A percentile compares a stretch with the other conserved stretches of the same genome.
Evolutionary conservation across 148 eudicot species (phyloP).

Genomic region (Pharnaceum exiguum): DNA sequence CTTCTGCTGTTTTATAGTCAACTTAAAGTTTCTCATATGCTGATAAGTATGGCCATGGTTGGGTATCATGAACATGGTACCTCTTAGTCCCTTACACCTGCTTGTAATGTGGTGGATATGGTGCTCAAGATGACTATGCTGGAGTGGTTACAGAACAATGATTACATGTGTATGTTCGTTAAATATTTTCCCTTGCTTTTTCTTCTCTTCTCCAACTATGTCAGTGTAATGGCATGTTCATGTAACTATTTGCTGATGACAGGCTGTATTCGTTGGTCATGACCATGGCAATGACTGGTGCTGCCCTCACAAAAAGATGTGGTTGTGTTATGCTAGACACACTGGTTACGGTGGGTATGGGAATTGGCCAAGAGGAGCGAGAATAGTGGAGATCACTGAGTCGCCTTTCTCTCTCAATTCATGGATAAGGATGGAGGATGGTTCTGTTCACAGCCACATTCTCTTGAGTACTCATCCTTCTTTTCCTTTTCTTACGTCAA

Average conservation of each 20-base stretch:
- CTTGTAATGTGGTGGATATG: too few species aligned
- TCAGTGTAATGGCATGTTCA: background rate
- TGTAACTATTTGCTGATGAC: slow-evolving; percentile 15
- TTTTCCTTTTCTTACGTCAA: background rate
- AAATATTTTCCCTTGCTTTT: too few species aligned
- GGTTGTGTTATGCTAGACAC: slow-evolving; percentile 84
- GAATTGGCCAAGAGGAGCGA: slow-evolving; percentile 74
- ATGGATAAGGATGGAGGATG: slow-evolving; percentile 87
- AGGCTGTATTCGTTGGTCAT: slow-evolving; percentile 91
- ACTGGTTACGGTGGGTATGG: slow-evolving; percentile 94
- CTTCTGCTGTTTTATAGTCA: too few species aligned
- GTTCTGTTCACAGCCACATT: slow-evolving; percentile 52
- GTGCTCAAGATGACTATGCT: background rate
- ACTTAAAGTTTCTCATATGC: too few species aligned
- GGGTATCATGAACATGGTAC: too few species aligned
- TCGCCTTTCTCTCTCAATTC: slow-evolving; percentile 69
- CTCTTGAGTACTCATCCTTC: slow-evolving; percentile 26
- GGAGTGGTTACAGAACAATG: background rate
- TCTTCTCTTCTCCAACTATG: too few species aligned
- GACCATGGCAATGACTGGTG: slow-evolving; percentile 95
- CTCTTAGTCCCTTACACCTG: too few species aligned
- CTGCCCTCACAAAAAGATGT: slow-evolving; percentile 66
- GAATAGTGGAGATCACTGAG: slow-evolving; percentile 53
- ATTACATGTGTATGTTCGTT: too few species aligned
- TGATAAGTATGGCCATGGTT: too few species aligned